phyloP scores from a whole-genome alignment of 2,329 filamentous ascomycete genomes.

The Fusarium buharicum region DNA sequence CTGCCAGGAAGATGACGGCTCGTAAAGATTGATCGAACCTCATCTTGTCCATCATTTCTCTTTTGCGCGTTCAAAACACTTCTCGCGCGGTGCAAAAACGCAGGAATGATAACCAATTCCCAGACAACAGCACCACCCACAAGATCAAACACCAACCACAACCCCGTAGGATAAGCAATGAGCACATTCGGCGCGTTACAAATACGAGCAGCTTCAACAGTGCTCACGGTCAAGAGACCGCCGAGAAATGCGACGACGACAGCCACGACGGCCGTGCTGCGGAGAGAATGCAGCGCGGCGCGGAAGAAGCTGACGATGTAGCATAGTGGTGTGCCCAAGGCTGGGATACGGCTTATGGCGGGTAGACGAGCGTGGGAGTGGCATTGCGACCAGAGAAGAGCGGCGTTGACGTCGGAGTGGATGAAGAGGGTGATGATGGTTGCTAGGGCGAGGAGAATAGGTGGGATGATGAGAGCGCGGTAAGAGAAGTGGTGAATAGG shows the following conservation, averaged over 20 bases:
- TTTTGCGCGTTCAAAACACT: conserved; percentile 46
- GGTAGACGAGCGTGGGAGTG: conserved; percentile 59
- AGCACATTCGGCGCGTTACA: conserved; percentile 52
- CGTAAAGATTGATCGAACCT: conserved; percentile 31
- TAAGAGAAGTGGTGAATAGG: conserved; percentile 65
- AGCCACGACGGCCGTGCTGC: conserved; percentile 55
- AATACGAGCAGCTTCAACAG: conserved; percentile 61
- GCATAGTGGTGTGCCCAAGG: conserved; percentile 59
- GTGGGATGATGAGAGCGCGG: conserved; percentile 62
- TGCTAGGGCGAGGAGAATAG: conserved; percentile 58
- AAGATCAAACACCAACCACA: conserved; percentile 62
- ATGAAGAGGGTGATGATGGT: conserved; percentile 56
- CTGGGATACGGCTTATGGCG: conserved; percentile 56
- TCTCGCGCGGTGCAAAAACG: conserved; percentile 58
- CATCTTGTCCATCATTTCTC: conserved; percentile 25
- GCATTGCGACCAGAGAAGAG: conserved; percentile 65
- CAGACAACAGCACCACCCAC: conserved; percentile 62
- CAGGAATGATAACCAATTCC: conserved; percentile 62
- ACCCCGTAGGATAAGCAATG: conserved; percentile 53
- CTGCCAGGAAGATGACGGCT: conserved; percentile 56
- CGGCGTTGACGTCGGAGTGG: conserved; percentile 62
- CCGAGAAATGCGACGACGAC: conserved; percentile 57
- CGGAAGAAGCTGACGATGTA: conserved; percentile 63
- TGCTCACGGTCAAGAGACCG: conserved; percentile 60
- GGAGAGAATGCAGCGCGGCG: conserved; percentile 54